phyloP scores from a whole-genome alignment of 805 yeast genomes.

The Cyberlindnera veronae region DNA sequence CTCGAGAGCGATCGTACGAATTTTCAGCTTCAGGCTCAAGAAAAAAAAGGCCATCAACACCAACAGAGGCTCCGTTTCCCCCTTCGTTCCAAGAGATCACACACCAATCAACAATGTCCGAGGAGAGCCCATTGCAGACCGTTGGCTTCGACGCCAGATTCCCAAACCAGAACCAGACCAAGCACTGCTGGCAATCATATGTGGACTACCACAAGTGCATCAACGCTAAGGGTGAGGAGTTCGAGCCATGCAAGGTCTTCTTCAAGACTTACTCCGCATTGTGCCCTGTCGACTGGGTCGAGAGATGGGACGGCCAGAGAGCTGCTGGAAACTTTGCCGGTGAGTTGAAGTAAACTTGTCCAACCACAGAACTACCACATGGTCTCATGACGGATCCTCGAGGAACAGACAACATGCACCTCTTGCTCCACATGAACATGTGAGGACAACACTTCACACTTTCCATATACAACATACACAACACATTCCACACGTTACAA shows the following conservation, averaged over 20 bases:
- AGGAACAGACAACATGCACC: no score
- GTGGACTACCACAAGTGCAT: conserved; percentile 98
- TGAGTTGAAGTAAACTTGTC: conserved; percentile 32
- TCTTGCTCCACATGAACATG: no score
- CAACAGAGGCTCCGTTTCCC: neutral
- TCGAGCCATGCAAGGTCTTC: conserved; percentile 95
- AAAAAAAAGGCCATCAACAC: neutral
- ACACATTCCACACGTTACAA: neutral
- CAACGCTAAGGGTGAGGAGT: conserved; percentile 95
- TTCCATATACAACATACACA: no score
- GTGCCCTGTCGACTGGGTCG: conserved; percentile 84
- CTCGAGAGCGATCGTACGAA: conserved; percentile 7
- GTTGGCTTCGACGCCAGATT: conserved; percentile 88
- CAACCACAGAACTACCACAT: neutral
- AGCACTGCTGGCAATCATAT: conserved; percentile 97
- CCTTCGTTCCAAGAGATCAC: neutral
- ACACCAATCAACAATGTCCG: conserved; percentile 23
- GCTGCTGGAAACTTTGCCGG: conserved; percentile 54
- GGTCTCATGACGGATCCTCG: no score
- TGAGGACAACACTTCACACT: no score
- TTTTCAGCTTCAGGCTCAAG: no score
- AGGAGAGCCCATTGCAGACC: conserved; percentile 48
- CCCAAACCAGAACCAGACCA: conserved; percentile 97
- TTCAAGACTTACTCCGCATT: conserved; percentile 84
- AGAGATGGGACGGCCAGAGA: conserved; percentile 87